Evolutionary conservation across 805 yeast species (phyloP), one percentile per base, ranked within the genome.

Genomic region (Candida boidinii): DNA sequence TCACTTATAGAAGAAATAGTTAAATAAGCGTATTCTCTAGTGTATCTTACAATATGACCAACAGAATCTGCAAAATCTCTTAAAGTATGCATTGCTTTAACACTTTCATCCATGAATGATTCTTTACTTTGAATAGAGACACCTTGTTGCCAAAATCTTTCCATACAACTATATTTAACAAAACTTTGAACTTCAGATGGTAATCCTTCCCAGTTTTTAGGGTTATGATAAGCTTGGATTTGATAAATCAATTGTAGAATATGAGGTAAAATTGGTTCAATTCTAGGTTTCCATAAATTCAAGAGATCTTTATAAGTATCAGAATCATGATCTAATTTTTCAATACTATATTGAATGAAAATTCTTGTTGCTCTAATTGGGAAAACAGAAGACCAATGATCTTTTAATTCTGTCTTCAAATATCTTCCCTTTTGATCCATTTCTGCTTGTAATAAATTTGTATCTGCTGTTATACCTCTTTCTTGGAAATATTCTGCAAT

Each of bases 71-170:
- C 97, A 66, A 92, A 92, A 58, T 92, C 98, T 43, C 97, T 71
- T 37, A 92, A 61, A 0, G 98, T 88, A 42, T 82, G 81, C 65
- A 92, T 85, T 0, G 98, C 97, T 51, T 82, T 86, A 37, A 85
- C 94, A 48, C 79, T 87, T 51, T 92, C 97, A 51, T 84, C 95
- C 41, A 92, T 79, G 45, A 92, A 94, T 22, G 92, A 87, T 52
- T 92, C 97, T 48, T 85, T 81, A 2, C 95, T 78, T 57, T 92
- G 95, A 37, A 84, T 82, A 1, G 96, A 84, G 16, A 94, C 94
- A 13, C 98, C 98, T 39, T 87, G 94, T 51, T 94, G 97, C 99
- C 99, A 92, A 54, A 92, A 92, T 48, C 97, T 68, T 60, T 92
- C 99, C 52, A 79, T 76, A 31, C 94, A 81, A 39, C 94, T 80